These are phyloP conservation scores for Camptophora hylomeconis DNA, from an alignment of 2,329 filamentous ascomycete species.

Conservation along the genomic window DNA sequence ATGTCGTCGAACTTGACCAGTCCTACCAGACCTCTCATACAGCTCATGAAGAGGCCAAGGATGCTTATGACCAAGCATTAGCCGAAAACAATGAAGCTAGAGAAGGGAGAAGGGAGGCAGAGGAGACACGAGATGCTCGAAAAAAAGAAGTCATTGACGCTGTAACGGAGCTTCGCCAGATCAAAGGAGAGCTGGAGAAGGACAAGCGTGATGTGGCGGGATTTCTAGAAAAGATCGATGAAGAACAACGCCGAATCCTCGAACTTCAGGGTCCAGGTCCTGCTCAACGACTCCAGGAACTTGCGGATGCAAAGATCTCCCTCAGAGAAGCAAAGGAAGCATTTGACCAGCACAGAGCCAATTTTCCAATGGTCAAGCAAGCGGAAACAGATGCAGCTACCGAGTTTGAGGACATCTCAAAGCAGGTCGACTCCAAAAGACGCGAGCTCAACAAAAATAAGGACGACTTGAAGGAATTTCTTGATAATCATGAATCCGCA, in stretches of 20 bases:
- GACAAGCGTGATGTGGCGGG: conserved; percentile 19
- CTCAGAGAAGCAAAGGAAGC: conserved; percentile 32
- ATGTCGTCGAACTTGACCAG: conserved; percentile 31
- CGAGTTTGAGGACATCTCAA: no score
- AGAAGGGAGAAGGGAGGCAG: conserved; percentile 35
- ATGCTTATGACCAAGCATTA: conserved; percentile 31
- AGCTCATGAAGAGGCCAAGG: conserved; percentile 24
- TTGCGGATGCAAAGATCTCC: conserved; percentile 44
- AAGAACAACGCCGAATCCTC: conserved; percentile 45
- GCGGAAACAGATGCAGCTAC: conserved; percentile 11
- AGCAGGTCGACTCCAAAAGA: conserved; percentile 31
- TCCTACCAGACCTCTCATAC: conserved; percentile 28
- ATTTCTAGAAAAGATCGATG: conserved; percentile 26
- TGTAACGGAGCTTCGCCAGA: conserved; percentile 52
- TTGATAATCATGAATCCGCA: no score
- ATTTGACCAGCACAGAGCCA: conserved; percentile 30
- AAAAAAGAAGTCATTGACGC: conserved; percentile 42
- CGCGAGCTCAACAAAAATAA: conserved; percentile 39
- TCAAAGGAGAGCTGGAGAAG: conserved; percentile 34
- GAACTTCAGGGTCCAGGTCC: conserved; percentile 59
- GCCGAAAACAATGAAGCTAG: conserved; percentile 30
- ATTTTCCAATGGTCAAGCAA: conserved; percentile 5
- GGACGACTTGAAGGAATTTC: no score
- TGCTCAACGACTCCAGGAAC: conserved; percentile 45
- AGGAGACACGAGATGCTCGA: conserved; percentile 40